Evolutionary conservation across 805 yeast species (phyloP), one percentile per base, ranked within the genome.

Genomic region (Metschnikowia drakensbergensis): DNA sequence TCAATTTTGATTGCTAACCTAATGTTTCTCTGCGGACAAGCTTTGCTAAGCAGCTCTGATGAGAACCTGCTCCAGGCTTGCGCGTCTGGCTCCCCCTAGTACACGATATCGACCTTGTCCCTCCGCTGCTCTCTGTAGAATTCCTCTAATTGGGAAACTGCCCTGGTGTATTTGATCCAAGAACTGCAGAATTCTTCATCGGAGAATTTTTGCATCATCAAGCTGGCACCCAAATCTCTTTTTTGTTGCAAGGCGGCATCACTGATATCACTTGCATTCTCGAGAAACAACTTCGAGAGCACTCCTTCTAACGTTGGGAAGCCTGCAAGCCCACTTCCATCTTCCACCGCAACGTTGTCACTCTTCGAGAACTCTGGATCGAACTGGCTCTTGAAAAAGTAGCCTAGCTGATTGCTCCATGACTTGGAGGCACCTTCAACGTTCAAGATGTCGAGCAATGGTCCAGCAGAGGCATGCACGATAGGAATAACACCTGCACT

Each of bases 401-500:
- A 85, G 0, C 98, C 98, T 0, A 88, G 76, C 49, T 79, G 79
- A 10, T 75, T 72, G 25, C 67, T 62, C 62, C 71, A 61, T 32
- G 48, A 28, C 10, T 43, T 33, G 5, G 59, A 45, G 6, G 52
- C 47, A 7, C 49, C 53, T 4, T 47, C 42, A n/a, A 46, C 47
- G 4, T 62, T 55, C n/a, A 88, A 94, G 51, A 94, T 94, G 65
- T 94, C 99, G 48, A 83, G 70, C 37, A 80, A 74, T 7, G 99
- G 99, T 1, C 99, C 99, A 0, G 97, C 99, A 46, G 96, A 86
- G 3, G 95, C 95, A 67, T 95, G 98, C 3, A 83, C 94, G 2
- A 94, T 69, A 1, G 99, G 97, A 13, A 94, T 80, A 27, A 86
- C 76, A 0, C 97, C 98, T 47, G 86, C 79, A 1, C 92, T 84